Evolutionary conservation across 2,329 filamentous ascomycete species (phyloP).

Genomic region (Stagonosporopsis chrysanthemi): DNA sequence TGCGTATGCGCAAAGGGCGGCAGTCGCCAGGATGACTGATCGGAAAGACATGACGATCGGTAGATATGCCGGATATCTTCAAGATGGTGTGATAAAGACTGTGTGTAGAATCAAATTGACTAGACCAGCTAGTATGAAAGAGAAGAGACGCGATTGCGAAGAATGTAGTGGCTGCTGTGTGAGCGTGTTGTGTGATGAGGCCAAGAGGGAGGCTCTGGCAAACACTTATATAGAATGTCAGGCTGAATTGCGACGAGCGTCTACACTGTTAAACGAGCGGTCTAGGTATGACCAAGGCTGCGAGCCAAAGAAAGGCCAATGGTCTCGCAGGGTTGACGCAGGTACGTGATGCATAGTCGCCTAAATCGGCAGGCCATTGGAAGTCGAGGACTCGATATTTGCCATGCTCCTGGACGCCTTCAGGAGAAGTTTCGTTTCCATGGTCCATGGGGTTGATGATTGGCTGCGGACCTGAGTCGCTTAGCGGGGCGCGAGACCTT

Average conservation of each 20-base stretch:
- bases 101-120: slow-evolving; percentile 13
- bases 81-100: slow-evolving; percentile 27
- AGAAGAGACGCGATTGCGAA: slow-evolving; percentile 23
- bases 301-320: slow-evolving; percentile 41
- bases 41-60: slow-evolving; percentile 59
- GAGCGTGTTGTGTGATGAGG: slow-evolving; percentile 33
- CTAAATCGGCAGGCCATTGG: slow-evolving; percentile 27
- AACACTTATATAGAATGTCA: slow-evolving; percentile 37
- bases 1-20: slow-evolving; percentile 30
- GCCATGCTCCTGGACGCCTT: slow-evolving; percentile 25
- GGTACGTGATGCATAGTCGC: slow-evolving; percentile 38
- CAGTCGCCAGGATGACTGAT: slow-evolving; percentile 59
- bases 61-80: slow-evolving; percentile 24
- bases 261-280: slow-evolving; percentile 42
- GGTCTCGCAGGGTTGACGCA: slow-evolving; percentile 29
- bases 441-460: slow-evolving; percentile 27
- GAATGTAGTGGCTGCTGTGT: slow-evolving; percentile 27
- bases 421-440: slow-evolving; percentile 40
- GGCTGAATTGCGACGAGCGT: slow-evolving; percentile 33
- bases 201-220: slow-evolving; percentile 16
- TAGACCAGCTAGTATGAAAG: slow-evolving; percentile 22
- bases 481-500: slow-evolving; percentile 33
- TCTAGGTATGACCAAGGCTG: slow-evolving; percentile 31
- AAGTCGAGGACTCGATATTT: slow-evolving; percentile 20
- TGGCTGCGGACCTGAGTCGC: slow-evolving; percentile 37